Conservation (phyloP, 176 grass and related monocot species). For the Areca catechu region DNA sequence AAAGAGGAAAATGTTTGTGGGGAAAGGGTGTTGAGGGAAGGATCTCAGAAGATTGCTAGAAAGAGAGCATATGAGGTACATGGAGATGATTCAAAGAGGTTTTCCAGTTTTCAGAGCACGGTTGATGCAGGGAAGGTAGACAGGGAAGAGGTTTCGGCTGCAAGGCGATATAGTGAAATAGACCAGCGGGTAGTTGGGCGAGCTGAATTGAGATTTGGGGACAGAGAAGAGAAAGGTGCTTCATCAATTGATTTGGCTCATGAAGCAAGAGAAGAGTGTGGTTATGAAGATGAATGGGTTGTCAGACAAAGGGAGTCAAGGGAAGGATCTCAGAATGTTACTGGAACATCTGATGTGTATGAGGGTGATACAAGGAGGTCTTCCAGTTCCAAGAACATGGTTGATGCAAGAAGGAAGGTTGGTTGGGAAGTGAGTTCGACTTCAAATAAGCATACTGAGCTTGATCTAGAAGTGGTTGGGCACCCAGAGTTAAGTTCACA, state of each 20-base stretch:
- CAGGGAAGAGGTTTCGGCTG: conserved; percentile 3
- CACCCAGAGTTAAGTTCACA: neutral
- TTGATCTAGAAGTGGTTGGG: neutral
- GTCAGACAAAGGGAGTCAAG: neutral
- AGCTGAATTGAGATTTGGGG: conserved; percentile 1
- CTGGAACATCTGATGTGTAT: conserved; percentile 1
- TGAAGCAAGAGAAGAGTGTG: neutral
- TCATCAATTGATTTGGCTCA: too few relatives aligned
- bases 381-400: neutral
- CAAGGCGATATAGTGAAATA: neutral
- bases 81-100: conserved; percentile 6
- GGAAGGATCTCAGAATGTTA: neutral
- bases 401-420: conserved; percentile 3
- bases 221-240: neutral
- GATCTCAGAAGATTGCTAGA: conserved; percentile 7
- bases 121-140: conserved; percentile 3
- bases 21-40: neutral
- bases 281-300: conserved; percentile 4
- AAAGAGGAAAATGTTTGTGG: neutral
- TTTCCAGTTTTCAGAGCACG: conserved; percentile 2
- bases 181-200: conserved; percentile 4
- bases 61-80: neutral
- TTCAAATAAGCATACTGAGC: neutral
- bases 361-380: neutral
- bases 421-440: neutral